Conservation (phyloP, 2,329 filamentous ascomycete genomes). For the Coniosporium tulheliwenetii region DNA sequence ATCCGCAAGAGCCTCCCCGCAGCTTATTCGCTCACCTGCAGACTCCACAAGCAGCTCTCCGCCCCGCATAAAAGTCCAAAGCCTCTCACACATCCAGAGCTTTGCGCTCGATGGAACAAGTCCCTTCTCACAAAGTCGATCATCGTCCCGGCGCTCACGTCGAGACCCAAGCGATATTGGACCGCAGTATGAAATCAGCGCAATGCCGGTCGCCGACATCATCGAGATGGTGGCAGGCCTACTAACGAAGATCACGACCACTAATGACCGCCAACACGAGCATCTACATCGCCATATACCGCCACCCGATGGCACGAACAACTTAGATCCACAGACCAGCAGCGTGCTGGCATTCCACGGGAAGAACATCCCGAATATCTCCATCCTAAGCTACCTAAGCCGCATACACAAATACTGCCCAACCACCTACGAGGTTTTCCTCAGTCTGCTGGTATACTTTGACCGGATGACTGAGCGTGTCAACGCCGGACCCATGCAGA, state of each 20-base stretch:
- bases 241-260: conserved; percentile 91
- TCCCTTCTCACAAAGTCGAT: conserved; percentile 30
- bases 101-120: conserved; percentile 67
- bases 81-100: conserved; percentile 80
- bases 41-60: conserved; percentile 27
- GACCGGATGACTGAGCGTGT: conserved; percentile 97
- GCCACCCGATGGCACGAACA: conserved; percentile 40
- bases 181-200: conserved; percentile 80
- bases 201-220: conserved; percentile 91
- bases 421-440: conserved; percentile 93
- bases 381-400: conserved; percentile 86
- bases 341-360: conserved; percentile 90
- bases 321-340: conserved; percentile 46
- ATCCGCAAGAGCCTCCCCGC: too few relatives aligned
- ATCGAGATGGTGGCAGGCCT: conserved; percentile 98
- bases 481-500: conserved; percentile 63
- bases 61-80: conserved; percentile 61
- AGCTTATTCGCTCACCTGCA: conserved; percentile 6
- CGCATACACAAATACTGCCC: conserved; percentile 98
- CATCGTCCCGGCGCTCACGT: conserved; percentile 17
- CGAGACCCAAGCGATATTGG: conserved; percentile 33
- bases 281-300: conserved; percentile 64
- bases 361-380: conserved; percentile 95
- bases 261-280: conserved; percentile 89
- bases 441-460: conserved; percentile 92